phyloP scores from a whole-genome alignment of 192 early-diverging fungal species.

The Coemansia sp. region DNA sequence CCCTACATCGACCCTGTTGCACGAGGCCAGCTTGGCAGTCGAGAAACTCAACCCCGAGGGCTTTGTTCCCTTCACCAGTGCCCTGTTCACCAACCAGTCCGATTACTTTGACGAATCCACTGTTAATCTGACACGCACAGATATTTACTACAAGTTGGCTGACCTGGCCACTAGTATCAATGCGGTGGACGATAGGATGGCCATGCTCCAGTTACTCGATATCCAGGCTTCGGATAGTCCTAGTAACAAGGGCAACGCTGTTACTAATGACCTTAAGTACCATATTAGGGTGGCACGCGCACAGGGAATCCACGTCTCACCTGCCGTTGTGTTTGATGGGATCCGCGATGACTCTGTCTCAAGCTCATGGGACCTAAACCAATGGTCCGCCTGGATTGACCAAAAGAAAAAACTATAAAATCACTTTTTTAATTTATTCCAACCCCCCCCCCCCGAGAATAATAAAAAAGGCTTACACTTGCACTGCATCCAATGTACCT shows the following conservation, averaged over 20 bases:
- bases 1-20: slow-evolving; percentile 67
- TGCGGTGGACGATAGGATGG: slow-evolving; percentile 51
- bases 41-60: slow-evolving; percentile 57
- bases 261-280: slow-evolving; percentile 69
- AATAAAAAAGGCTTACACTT: too few relatives aligned
- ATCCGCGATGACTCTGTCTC: slow-evolving; percentile 63
- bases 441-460: too few relatives aligned
- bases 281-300: slow-evolving; percentile 67
- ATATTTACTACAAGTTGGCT: slow-evolving; percentile 58
- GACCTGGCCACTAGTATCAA: slow-evolving; percentile 52
- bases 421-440: too few relatives aligned
- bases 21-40: slow-evolving; percentile 76
- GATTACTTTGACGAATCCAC: slow-evolving; percentile 67
- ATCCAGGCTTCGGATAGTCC: slow-evolving; percentile 25
- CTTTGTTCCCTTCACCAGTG: slow-evolving; percentile 58
- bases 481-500: too few relatives aligned
- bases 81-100: slow-evolving; percentile 62
- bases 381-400: slow-evolving; percentile 63
- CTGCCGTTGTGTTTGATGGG: slow-evolving; percentile 72
- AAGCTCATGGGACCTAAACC: slow-evolving; percentile 65
- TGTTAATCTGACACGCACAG: slow-evolving; percentile 56
- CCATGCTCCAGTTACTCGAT: slow-evolving; percentile 56
- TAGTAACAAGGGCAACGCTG: slow-evolving; percentile 66
- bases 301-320: slow-evolving; percentile 74
- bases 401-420: too few relatives aligned